Base-by-base conservation (phyloP, 2,329 filamentous ascomycete genomes). In the Monilinia polystroma region DNA sequence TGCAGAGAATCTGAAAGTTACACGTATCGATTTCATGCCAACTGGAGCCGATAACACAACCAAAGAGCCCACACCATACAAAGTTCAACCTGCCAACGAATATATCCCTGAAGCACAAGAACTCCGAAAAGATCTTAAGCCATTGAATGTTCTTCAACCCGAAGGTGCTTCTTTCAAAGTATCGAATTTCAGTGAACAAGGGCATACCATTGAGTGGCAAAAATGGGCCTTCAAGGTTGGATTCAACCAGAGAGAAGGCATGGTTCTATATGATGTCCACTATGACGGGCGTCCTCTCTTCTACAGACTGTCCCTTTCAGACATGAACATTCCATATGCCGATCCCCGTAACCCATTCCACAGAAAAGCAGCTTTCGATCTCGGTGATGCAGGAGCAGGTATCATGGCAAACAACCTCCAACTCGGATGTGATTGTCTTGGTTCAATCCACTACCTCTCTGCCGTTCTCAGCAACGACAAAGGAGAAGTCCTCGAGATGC, bases 281-380 rank as follows among this genome's bases (percentile, higher is more conserved):
- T 89, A 89, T 71, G 86, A 85, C 68, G 79, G 81, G 54, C 83
- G 88, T n/a, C 85, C 82, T 69, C 76, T 90, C 1, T 89, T 91
- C 77, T 90, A 90, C 76, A 81, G 88, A 49, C 77, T 90, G 51
- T 84, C 86, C 2, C 78, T 90, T 3, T 87, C 84, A 2, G 88
- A 91, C 73, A 90, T 90, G 78, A 77, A 75, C 62, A 85, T 87
- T 66, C 82, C 83, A 7, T 85, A 86, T 71, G 81, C 82, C 63
- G 88, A 91, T 72, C 88, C 88, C 6, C 83, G 88, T 4, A 83
- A 85, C 60, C 88, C 88, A 3, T 90, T 83, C 76, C 86, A 90
- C 77, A 87, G 87, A 76, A 90, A 90, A 76, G 83, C 86, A 7
- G 88, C 88, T 0, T 90, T 90, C 70, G 88, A 91, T 75, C 81